Conservation (phyloP, 2,329 filamentous ascomycete genomes). For the Zelopaecilomyces penicillatus region DNA sequence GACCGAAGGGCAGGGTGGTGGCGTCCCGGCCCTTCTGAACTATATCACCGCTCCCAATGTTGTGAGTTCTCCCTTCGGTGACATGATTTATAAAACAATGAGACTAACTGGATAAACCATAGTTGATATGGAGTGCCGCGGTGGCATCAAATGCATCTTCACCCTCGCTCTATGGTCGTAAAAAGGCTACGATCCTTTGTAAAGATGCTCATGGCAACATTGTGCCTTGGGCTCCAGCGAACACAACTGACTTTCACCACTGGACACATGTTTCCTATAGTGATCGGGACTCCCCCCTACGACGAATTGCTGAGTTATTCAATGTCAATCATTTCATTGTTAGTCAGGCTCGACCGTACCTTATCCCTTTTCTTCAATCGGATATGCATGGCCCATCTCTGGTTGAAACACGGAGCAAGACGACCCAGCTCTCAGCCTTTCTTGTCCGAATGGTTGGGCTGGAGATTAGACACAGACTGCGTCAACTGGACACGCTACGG, state of each 20-base stretch:
- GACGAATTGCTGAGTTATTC: slow-evolving; percentile 72
- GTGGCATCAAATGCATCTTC: slow-evolving; percentile 66
- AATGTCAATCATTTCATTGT: slow-evolving; percentile 95
- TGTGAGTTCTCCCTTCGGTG: slow-evolving; percentile 42
- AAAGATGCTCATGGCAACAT: slow-evolving; percentile 68
- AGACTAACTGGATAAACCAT: slow-evolving; percentile 7
- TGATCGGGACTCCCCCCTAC: slow-evolving; percentile 56
- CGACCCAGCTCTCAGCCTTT: slow-evolving; percentile 48
- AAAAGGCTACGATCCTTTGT: slow-evolving; percentile 60
- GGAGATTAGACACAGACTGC: slow-evolving; percentile 71
- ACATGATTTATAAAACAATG: not conserved
- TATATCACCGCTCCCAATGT: slow-evolving; percentile 91
- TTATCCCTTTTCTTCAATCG: slow-evolving; percentile 75
- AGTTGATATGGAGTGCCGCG: slow-evolving; percentile 75
- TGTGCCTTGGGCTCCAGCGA: slow-evolving; percentile 61
- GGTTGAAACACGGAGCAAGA: slow-evolving; percentile 49
- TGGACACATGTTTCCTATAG: slow-evolving; percentile 59
- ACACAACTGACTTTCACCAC: slow-evolving; percentile 55
- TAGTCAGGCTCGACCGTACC: slow-evolving; percentile 82
- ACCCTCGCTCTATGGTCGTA: slow-evolving; percentile 55
- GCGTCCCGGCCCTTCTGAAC: slow-evolving; percentile 78
- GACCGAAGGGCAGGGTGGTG: slow-evolving; percentile 61
- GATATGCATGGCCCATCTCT: slow-evolving; percentile 69
- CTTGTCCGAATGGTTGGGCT: slow-evolving; percentile 61
- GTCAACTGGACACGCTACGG: slow-evolving; percentile 71